Base-by-base conservation (phyloP, 1,139 yeast species). In the Diutina pseudorugosa region DNA sequence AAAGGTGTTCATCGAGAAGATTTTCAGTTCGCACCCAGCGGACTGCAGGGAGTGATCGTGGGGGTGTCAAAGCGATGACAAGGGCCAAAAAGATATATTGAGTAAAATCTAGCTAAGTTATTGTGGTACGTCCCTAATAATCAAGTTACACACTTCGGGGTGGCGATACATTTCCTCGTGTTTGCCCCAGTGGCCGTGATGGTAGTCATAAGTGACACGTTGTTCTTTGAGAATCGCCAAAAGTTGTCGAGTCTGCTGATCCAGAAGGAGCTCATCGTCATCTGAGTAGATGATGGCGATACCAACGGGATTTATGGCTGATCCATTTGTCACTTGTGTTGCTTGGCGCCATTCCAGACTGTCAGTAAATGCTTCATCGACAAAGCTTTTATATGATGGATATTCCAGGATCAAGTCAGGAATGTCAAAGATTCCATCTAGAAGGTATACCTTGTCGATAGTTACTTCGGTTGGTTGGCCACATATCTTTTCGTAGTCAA, bases 381-480 rank as follows among this genome's bases (percentile, higher is more conserved):
- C 75, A 59, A 78, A 77, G 4, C 58, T 62, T 1, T 55, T 54
- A 58, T 79, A 80, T 0, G 57, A 57, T 0, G 79, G 75, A 55
- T 79, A 74, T 58, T 77, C 83, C 1, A 59, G 60, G 1, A 73
- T 58, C 52, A 80, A 62, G 1, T 62, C 63, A 1, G 54, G 53
- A 4, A 80, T 62, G 56, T 77, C 73, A 60, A 73, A 79, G 48
- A 81, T 78, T 0, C 84, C 85, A 57, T 79, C 84, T 4, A 78
- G 61, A 23, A 75, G 63, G 47, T 60, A 60, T 11, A 65, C 36
- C 49, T 14, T 27, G 43, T 18, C n/a, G 11, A 41, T 14, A 30
- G 12, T 30, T 30, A 30, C n/a, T 14, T 30, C n/a, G 8, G 36
- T 30, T 12, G 36, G 36, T 7, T 11, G 36, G 16, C 45, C 45